Evolutionary conservation across 441 rosid genomes (phyloP), one percentile per base, ranked within the genome.

Genomic region (Theobroma grandiflorum): DNA sequence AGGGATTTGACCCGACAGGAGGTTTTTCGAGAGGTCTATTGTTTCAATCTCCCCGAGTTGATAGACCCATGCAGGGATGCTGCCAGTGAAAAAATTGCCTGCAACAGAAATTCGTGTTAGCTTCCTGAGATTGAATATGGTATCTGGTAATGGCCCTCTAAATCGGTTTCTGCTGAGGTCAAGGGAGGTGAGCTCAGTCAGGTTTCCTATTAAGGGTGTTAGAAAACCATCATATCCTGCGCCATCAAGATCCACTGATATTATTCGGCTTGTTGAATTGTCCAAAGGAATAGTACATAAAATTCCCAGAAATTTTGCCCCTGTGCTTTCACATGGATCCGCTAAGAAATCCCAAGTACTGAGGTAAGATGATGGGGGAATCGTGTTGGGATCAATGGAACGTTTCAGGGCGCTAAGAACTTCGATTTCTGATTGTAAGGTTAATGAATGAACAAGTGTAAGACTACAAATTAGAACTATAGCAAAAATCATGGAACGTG

Each of bases 141-240:
- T 35, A 31, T 85, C 86, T 2, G 93, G 94, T 50, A 92, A 75
- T 0, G 96, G 89, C 31, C 93, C 94, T 2, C 94, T 81, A 79
- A 90, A 90, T 26, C 82, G 82, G 82, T 88, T 90, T 55, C 18
- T 76, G 84, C 85, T 82, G 18, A 87, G 81, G 70, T 82, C 72
- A 12, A 89, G 87, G 62, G 80, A 76, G 62, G 91, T 86, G 49
- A 90, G 91, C 80, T 87, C 93, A 0, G 91, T 86, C 11, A 92
- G 77, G 84, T 85, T 87, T 12, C 96, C 93, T 4, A 86, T 74
- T 10, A 77, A 18, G 11, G 87, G 86, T 64, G 89, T 42, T 40
- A 88, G 83, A 77, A 88, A 89, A 8, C 94, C 94, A 31, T 92
- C 96, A 69, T 92, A 88, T 8, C 91, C 89, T 0, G 74, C 79